Evolutionary conservation across 1,284 basidiomycete species (phyloP).

Genomic region (Cryptococcus jaspeensis): DNA sequence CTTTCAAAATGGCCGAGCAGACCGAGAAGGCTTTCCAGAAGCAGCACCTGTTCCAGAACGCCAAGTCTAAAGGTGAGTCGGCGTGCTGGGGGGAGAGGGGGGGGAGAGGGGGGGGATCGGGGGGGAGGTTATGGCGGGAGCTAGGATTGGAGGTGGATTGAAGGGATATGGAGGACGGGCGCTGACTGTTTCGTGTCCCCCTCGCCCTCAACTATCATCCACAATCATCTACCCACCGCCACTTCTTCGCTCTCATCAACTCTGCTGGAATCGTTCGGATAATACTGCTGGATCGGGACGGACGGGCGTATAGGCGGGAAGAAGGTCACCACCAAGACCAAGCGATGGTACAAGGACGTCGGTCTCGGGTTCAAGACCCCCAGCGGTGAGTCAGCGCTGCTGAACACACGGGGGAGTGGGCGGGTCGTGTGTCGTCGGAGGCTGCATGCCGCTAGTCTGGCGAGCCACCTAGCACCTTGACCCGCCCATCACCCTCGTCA

Average conservation of each 20-base stretch:
- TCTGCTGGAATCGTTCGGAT: background rate
- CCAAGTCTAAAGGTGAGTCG: constrained; percentile 83
- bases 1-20: constrained; percentile 57
- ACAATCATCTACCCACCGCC: background rate
- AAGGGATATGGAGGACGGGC: background rate
- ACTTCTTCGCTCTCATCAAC: background rate
- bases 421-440: too few species aligned
- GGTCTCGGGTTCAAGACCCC: constrained; percentile 98
- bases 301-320: constrained; percentile 62
- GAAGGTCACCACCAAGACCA: constrained; percentile 90
- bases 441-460: too few species aligned
- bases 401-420: background rate
- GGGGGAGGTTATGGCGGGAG: background rate
- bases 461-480: too few species aligned
- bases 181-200: background rate
- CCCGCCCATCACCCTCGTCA: background rate
- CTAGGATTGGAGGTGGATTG: background rate
- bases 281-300: background rate
- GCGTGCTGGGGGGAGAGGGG: background rate
- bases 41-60: constrained; percentile 97
- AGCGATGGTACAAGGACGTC: constrained; percentile 99
- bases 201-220: background rate
- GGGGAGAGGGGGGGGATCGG: background rate
- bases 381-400: constrained; percentile 34
- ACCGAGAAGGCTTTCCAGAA: constrained; percentile 95